These are phyloP conservation scores for Talaromyces wortmannii DNA, from an alignment of 495 filamentous ascomycete species.

Conservation along the genomic window DNA sequence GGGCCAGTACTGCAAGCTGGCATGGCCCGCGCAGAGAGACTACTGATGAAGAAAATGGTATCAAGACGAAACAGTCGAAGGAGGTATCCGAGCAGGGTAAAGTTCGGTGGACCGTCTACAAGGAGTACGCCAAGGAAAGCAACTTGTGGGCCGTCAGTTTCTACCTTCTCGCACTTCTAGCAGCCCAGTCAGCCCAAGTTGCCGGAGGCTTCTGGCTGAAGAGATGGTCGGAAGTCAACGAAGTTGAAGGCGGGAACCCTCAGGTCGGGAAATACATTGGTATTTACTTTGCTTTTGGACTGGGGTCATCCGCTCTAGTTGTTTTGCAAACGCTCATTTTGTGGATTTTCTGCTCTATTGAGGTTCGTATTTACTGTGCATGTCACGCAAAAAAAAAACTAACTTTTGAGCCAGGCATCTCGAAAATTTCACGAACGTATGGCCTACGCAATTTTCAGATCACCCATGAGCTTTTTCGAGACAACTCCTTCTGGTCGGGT, in stretches of 20 bases:
- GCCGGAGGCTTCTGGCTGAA: constrained; percentile 89
- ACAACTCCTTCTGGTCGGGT: constrained; percentile 97
- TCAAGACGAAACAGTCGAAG: constrained; percentile 77
- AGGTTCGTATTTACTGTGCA: constrained; percentile 45
- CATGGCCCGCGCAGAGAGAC: constrained; percentile 75
- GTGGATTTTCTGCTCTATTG: constrained; percentile 99
- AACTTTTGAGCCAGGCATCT: constrained; percentile 55
- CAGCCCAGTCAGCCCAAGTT: constrained; percentile 75
- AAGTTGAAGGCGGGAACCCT: constrained; percentile 56
- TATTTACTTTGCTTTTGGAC: constrained; percentile 87
- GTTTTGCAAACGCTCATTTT: constrained; percentile 91
- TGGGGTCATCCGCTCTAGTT: constrained; percentile 80
- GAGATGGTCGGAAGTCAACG: constrained; percentile 78
- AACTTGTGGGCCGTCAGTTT: constrained; percentile 77
- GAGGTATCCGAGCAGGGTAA: constrained; percentile 90
- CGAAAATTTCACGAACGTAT: constrained; percentile 96
- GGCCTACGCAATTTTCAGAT: constrained; percentile 96
- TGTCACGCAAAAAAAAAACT: constrained; percentile 7
- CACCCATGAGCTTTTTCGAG: constrained; percentile 98
- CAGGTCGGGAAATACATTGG: constrained; percentile 85
- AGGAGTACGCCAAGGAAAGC: constrained; percentile 87
- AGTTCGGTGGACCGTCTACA: constrained; percentile 90
- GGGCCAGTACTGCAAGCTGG: constrained; percentile 89
- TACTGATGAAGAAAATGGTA: constrained; percentile 70
- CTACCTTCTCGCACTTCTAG: constrained; percentile 71